Percentiles rank a stretch among this genome's conserved stretches.
Evolutionary conservation across 768 basidiomycete species (phyloP).

Genomic region (Lyophyllum shimeji): DNA sequence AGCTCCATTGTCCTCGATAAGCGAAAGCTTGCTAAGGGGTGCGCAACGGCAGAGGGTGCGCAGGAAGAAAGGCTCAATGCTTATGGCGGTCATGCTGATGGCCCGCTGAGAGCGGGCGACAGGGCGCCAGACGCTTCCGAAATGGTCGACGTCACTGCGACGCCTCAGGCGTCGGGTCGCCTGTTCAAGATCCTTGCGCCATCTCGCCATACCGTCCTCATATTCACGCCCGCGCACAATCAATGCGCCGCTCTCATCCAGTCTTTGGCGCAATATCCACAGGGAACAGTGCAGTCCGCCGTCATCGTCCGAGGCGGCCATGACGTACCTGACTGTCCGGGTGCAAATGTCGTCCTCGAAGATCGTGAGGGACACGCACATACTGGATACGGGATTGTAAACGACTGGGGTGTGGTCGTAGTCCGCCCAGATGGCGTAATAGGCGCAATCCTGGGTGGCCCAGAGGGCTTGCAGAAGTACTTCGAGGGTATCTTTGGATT

Average conservation of each 20-base stretch:
- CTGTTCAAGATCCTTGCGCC: constrained; percentile 29
- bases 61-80: constrained; percentile 11
- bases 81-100: constrained; percentile 23
- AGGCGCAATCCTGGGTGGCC: constrained; percentile 19
- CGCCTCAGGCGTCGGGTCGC: constrained; percentile 3
- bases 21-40: background rate
- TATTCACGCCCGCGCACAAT: constrained; percentile 25
- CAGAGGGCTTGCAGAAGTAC: constrained; percentile 9
- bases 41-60: background rate
- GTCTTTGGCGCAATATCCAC: constrained; percentile 6
- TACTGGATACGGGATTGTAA: constrained; percentile 33
- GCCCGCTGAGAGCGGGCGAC: constrained; percentile 38
- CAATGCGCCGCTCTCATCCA: constrained; percentile 6
- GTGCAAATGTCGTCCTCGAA: constrained; percentile 17
- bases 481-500: background rate
- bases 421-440: constrained; percentile 31
- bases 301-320: constrained; percentile 12
- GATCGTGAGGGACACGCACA: constrained; percentile 28
- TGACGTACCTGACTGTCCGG: background rate
- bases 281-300: constrained; percentile 15
- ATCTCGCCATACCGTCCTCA: constrained; percentile 32
- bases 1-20: constrained; percentile 40
- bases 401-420: constrained; percentile 51
- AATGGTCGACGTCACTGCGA: background rate
- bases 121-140: constrained; percentile 44